Evolutionary conservation across 2,329 filamentous ascomycete genomes (phyloP), one percentile per base, ranked within the genome.

Genomic region (Fusarium sacchari): DNA sequence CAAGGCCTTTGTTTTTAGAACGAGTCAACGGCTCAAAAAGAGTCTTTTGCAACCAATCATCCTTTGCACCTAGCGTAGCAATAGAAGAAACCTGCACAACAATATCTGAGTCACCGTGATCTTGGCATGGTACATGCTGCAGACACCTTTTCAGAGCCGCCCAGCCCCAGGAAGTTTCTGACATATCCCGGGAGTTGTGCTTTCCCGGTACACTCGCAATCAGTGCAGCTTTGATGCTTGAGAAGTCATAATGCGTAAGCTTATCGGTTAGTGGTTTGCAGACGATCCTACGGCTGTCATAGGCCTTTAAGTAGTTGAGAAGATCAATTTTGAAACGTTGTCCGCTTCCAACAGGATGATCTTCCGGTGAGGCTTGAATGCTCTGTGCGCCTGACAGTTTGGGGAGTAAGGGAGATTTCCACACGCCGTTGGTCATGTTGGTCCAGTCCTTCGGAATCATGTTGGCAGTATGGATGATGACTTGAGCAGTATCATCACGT

Each of bases 381-480:
- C 30, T 55, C 11, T 53, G 14, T 13, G 83, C 55, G 3, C 47
- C 30, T 13, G 71, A 17, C 10, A 42, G 52, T 32, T 88, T 81
- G 2, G 93, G 91, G 2, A 97, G 88, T 4, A 89, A 79, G 2
- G 94, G 94, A 0, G 94, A 96, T 56, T 84, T 86, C 95, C 95
- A 97, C 10, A 93, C 88, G 3, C 90, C 94, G 80, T 97, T 94
- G 2, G 91, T 93, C 93, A 97, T 93, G 75, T 96, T 96, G 4
- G 86, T 88, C 95, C 95, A 97, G 80, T 97, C 95, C 62, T 91
- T 90, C 8, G 87, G 79, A n/a, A 97, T 96, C 92, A 97, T 94
- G 76, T 97, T 97, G 24, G 95, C 94, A 0, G 95, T 97, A 76
- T 97, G 94, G 36, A 97, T 95, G 63, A 97, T 83, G 11, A 97